Evolutionary conservation across 768 basidiomycete genomes (phyloP).

Genomic region (Rhizopogon vesiculosus): DNA sequence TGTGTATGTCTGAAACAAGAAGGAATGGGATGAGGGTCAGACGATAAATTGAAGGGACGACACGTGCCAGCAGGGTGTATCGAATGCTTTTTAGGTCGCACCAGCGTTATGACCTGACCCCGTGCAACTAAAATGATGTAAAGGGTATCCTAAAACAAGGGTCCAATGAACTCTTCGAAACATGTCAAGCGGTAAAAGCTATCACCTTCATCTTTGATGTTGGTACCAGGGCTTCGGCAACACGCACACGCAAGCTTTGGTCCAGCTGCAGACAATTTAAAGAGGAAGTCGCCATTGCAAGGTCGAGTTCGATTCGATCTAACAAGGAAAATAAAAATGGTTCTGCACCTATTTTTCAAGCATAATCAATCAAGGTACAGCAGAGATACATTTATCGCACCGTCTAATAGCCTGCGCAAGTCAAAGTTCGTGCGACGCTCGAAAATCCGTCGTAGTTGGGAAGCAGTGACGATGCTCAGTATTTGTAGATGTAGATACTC

Average conservation of each 20-base stretch:
- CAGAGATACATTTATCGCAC: constrained; percentile 23
- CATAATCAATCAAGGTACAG: neutral
- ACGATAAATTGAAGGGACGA: neutral
- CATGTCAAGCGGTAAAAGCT: neutral
- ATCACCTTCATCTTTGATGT: constrained; percentile 72
- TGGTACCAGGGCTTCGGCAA: constrained; percentile 81
- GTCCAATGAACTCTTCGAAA: neutral
- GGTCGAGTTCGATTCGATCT: constrained; percentile 65
- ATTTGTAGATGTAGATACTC: constrained; percentile 96
- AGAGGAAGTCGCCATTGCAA: constrained; percentile 78
- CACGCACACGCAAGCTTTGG: constrained; percentile 57
- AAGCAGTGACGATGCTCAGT: constrained; percentile 80
- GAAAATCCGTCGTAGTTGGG: constrained; percentile 83
- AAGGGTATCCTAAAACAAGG: constrained; percentile 64
- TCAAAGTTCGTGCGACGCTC: constrained; percentile 91
- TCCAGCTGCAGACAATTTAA: constrained; percentile 79
- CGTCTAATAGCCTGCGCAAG: constrained; percentile 67
- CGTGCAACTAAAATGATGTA: constrained; percentile 85
- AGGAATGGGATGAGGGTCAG: neutral
- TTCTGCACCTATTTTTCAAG: constrained; percentile 62
- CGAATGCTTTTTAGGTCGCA: constrained; percentile 88
- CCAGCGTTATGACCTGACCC: constrained; percentile 77
- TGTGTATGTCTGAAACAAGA: constrained; percentile 64
- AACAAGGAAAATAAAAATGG: constrained; percentile 73
- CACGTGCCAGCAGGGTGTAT: constrained; percentile 84